Evolutionary conservation across 768 basidiomycete species (phyloP).

Genomic region (Trametes villosa): DNA sequence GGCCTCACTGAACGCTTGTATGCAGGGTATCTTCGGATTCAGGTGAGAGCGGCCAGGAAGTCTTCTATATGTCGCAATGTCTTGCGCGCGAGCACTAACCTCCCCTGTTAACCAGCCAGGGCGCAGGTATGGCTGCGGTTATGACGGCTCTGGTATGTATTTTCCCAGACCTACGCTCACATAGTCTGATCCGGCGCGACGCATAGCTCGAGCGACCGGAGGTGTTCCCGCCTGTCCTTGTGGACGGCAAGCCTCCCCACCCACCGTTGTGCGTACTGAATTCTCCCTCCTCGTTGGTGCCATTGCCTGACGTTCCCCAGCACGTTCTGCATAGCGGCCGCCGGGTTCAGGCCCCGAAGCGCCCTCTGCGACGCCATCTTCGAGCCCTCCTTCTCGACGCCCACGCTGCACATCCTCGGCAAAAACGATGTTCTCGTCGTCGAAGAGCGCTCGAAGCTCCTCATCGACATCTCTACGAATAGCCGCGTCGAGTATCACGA

Average conservation of each 20-base stretch:
- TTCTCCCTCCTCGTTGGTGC: neutral
- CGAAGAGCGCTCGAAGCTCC: constrained; percentile 63
- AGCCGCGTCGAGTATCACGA: constrained; percentile 75
- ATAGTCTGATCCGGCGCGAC: neutral
- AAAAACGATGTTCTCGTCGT: constrained; percentile 74
- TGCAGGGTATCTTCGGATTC: constrained; percentile 79
- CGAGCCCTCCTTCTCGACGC: constrained; percentile 59
- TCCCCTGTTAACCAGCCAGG: constrained; percentile 57
- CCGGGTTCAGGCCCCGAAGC: constrained; percentile 63
- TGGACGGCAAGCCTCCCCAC: constrained; percentile 67
- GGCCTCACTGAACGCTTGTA: constrained; percentile 1
- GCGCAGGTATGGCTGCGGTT: constrained; percentile 74
- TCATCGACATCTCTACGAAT: constrained; percentile 58
- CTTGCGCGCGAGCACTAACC: constrained; percentile 3
- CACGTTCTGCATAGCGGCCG: constrained; percentile 74
- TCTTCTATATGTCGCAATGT: neutral
- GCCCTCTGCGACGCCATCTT: constrained; percentile 56
- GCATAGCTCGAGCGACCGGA: constrained; percentile 57
- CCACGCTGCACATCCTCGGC: constrained; percentile 81
- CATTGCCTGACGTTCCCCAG: constrained; percentile 39
- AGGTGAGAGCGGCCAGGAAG: constrained; percentile 47
- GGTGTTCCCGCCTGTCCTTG: constrained; percentile 58
- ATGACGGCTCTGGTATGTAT: constrained; percentile 63
- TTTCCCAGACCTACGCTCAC: constrained; percentile 9
- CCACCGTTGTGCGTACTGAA: constrained; percentile 64